Conservation (phyloP, 768 basidiomycete genomes). For the Lactarius evosmus region DNA sequence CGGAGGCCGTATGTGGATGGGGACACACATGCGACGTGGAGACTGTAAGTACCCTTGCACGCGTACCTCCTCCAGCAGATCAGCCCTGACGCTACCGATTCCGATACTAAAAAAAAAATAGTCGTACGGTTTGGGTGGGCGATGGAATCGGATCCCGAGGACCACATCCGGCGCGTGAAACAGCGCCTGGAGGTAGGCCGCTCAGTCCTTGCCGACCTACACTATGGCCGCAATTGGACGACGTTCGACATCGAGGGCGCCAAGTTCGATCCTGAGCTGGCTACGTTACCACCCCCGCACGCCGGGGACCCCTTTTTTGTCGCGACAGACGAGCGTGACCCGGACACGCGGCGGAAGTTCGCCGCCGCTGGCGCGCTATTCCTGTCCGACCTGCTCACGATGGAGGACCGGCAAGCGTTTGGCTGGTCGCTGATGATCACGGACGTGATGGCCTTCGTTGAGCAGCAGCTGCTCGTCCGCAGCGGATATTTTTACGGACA, state of each 20-base stretch:
- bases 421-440: constrained; percentile 45
- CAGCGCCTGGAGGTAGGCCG: constrained; percentile 32
- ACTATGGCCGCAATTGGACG: background rate
- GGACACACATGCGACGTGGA: constrained; percentile 44
- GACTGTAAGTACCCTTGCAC: constrained; percentile 36
- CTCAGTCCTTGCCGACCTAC: constrained; percentile 28
- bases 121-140: constrained; percentile 37
- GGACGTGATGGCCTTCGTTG: constrained; percentile 43
- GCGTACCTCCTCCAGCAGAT: background rate
- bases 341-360: constrained; percentile 34
- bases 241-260: constrained; percentile 9
- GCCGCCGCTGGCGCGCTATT: constrained; percentile 39
- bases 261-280: constrained; percentile 12
- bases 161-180: constrained; percentile 39
- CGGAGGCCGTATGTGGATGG: constrained; percentile 42
- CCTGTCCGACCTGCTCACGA: constrained; percentile 42
- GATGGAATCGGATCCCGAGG: constrained; percentile 38
- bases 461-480: constrained; percentile 39
- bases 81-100: constrained; percentile 7
- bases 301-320: constrained; percentile 33
- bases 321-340: constrained; percentile 44
- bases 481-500: constrained; percentile 41
- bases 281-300: constrained; percentile 5
- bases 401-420: constrained; percentile 38
- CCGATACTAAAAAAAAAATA: constrained; percentile 10